Evolutionary conservation across 495 filamentous ascomycete species (phyloP).

Genomic region (Xylaria grammica): DNA sequence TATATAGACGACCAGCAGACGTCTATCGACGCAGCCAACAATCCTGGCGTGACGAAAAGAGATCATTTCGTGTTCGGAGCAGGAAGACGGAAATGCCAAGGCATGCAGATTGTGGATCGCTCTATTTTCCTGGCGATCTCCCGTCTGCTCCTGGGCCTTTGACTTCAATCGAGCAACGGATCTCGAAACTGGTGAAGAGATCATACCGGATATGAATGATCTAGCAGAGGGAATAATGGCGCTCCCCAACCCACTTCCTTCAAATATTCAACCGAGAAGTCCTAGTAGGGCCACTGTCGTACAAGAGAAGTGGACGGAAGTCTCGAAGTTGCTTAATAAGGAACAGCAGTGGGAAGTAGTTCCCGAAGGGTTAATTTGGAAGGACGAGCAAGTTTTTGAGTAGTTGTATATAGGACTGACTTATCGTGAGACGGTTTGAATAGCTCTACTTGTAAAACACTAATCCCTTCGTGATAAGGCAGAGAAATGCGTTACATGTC

Average conservation of each 20-base stretch:
- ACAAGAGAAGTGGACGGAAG: conserved; percentile 33
- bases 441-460: no score
- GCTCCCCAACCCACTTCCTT: conserved; percentile 21
- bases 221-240: conserved; percentile 39
- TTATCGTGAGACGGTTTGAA: no score
- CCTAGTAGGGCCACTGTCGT: conserved; percentile 25
- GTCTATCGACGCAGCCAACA: conserved; percentile 38
- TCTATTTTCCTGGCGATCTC: conserved; percentile 53
- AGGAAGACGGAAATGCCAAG: conserved; percentile 63
- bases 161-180: conserved; percentile 35
- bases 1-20: conserved; percentile 36
- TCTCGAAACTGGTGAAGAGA: conserved; percentile 26
- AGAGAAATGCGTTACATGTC: no score
- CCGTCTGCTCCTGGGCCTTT: conserved; percentile 56
- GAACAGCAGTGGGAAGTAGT: conserved; percentile 31
- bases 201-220: conserved; percentile 39
- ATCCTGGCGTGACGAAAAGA: conserved; percentile 42
- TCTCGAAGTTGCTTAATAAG: conserved; percentile 27
- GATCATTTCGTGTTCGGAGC: conserved; percentile 61
- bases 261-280: conserved; percentile 29
- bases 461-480: no score
- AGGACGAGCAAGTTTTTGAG: no score
- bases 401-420: no score
- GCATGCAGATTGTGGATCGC: conserved; percentile 54
- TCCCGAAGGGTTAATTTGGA: conserved; percentile 12